These are phyloP conservation scores for Metschnikowia borealis DNA, from an alignment of 805 yeast species.

Conservation along the genomic window DNA sequence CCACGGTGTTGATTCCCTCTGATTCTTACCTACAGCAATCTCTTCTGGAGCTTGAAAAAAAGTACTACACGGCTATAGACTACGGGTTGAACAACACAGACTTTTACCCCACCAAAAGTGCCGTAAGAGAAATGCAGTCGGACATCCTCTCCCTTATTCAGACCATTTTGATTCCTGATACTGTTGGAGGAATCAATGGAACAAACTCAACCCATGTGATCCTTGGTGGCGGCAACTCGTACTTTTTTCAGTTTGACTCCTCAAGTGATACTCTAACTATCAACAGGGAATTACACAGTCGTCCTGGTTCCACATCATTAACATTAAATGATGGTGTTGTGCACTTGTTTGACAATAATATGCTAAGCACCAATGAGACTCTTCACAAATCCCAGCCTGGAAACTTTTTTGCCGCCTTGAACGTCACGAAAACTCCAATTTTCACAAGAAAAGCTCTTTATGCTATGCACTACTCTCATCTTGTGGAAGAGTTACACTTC, in stretches of 20 bases:
- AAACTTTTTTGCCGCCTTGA: conserved; percentile 21
- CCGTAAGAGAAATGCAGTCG: conserved; percentile 26
- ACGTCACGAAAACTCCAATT: conserved; percentile 23
- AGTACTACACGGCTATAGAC: conserved; percentile 28
- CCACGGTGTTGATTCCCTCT: conserved; percentile 34
- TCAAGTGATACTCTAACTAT: conserved; percentile 15
- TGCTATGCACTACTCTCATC: conserved; percentile 48
- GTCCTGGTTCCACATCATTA: conserved; percentile 14
- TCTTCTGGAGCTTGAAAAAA: conserved; percentile 23
- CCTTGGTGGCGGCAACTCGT: conserved; percentile 12
- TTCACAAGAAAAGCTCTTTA: conserved; percentile 34
- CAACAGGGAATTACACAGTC: conserved; percentile 17
- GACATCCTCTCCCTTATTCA: conserved; percentile 28
- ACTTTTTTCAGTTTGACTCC: conserved; percentile 12
- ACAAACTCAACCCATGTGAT: conserved; percentile 16
- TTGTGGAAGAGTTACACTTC: conserved; percentile 68
- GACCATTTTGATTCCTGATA: conserved; percentile 23
- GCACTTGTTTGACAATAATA: conserved; percentile 25
- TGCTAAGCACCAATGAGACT: background rate
- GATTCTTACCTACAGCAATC: conserved; percentile 25
- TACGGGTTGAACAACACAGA: conserved; percentile 17
- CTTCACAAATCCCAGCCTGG: conserved; percentile 1
- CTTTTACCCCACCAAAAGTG: conserved; percentile 26
- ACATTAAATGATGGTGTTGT: conserved; percentile 32
- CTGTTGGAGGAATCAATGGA: conserved; percentile 30